Percentiles rank a stretch among this genome's conserved stretches.
Conservation (phyloP, 345 rosid genomes). For the Acer yangbiense region DNA sequence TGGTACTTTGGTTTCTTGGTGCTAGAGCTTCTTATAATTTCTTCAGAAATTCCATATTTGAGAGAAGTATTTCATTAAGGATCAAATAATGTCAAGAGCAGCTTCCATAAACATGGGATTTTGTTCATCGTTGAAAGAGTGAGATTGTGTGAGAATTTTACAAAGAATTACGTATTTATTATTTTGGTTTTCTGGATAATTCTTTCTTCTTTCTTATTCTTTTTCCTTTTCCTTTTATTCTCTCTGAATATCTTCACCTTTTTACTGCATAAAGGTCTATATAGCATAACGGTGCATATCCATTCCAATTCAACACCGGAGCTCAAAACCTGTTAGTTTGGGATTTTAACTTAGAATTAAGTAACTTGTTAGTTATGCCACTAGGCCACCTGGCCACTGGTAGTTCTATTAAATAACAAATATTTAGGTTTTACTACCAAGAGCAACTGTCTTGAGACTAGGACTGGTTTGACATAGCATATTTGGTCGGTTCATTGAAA, state of each 20-base stretch:
- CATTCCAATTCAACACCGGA: neutral
- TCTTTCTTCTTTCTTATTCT: too few species aligned
- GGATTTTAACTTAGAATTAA: neutral
- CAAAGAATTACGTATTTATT: neutral
- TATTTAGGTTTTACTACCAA: neutral
- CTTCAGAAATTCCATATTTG: neutral
- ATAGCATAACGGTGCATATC: neutral
- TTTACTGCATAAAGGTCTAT: neutral
- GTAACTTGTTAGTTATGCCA: too few species aligned
- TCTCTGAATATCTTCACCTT: neutral
- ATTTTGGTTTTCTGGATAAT: neutral
- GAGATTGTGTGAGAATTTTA: neutral
- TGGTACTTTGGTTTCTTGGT: neutral
- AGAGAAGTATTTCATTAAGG: neutral
- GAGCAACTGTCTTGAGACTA: neutral
- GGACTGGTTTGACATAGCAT: too few species aligned
- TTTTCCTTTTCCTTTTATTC: too few species aligned
- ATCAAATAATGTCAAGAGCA: neutral
- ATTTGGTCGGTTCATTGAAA: too few species aligned
- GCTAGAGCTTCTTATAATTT: neutral
- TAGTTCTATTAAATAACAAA: neutral
- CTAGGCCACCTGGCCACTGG: neutral
- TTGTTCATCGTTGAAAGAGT: neutral
- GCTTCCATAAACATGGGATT: too few species aligned
- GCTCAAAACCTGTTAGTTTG: neutral